Evolutionary conservation across 2,329 filamentous ascomycete species (phyloP).

Genomic region (Myotisia sp.): DNA sequence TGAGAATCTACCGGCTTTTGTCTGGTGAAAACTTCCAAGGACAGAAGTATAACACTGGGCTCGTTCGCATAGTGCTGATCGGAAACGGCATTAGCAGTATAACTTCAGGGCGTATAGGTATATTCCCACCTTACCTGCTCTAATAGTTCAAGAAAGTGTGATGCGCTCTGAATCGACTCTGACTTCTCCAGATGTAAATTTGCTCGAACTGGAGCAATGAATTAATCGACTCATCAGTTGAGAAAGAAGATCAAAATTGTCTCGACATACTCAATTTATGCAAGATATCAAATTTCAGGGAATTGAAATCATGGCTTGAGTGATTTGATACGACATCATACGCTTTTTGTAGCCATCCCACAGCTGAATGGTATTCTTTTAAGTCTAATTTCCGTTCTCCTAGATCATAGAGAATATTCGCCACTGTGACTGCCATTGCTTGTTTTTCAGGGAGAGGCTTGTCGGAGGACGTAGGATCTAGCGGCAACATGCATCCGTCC

Average conservation of each 20-base stretch:
- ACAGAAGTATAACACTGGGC: conserved; percentile 51
- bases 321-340: conserved; percentile 36
- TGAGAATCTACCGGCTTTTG: conserved; percentile 24
- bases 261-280: conserved; percentile 48
- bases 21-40: conserved; percentile 49
- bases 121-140: conserved; percentile 32
- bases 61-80: conserved; percentile 46
- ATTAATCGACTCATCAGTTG: neutral
- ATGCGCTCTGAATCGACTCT: conserved; percentile 39
- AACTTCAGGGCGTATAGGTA: neutral
- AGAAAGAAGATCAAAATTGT: neutral
- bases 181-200: conserved; percentile 23
- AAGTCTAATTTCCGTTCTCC: conserved; percentile 46
- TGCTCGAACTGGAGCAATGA: conserved; percentile 16
- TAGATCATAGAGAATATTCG: conserved; percentile 58
- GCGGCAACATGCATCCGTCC: neutral
- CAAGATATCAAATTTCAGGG: conserved; percentile 52
- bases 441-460: conserved; percentile 34
- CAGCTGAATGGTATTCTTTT: conserved; percentile 41
- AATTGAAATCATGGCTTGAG: conserved; percentile 45
- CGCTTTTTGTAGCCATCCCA: conserved; percentile 61
- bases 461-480: conserved; percentile 4
- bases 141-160: conserved; percentile 45
- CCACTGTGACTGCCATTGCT: conserved; percentile 44
- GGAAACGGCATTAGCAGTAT: conserved; percentile 6